Conservation (phyloP, 148 eudicot species). For the Talinum fruticosum region DNA sequence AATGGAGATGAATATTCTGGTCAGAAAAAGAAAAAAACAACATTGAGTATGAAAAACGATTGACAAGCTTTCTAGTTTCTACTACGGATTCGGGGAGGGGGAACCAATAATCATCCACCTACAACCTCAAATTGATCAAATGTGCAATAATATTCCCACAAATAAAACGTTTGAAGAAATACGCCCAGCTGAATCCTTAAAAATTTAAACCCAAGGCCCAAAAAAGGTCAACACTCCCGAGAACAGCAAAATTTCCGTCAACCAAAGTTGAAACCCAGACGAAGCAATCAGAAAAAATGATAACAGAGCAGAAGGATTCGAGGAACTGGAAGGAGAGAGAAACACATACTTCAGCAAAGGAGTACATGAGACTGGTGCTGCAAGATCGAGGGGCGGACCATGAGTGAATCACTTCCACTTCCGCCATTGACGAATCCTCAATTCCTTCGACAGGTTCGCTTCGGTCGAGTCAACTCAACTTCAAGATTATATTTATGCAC, state of each 20-base stretch:
- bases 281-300: slow-evolving; percentile 29
- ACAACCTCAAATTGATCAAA: not conserved
- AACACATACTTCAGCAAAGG: slow-evolving; percentile 78
- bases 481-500: no score
- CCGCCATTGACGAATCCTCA: slow-evolving; percentile 26
- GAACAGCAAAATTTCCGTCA: no score
- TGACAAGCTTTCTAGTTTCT: not conserved
- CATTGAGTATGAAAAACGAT: no score
- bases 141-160: not conserved
- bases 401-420: slow-evolving; percentile 71
- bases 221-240: no score
- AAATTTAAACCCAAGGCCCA: no score
- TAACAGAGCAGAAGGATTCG: slow-evolving; percentile 40
- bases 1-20: no score
- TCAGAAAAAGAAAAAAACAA: no score
- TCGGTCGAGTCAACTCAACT: not conserved
- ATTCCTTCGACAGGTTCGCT: not conserved
- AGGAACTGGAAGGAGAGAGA: slow-evolving; percentile 12
- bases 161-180: no score
- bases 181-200: no score
- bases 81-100: no score
- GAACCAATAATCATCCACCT: no score
- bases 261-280: not conserved
- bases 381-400: slow-evolving; percentile 98
- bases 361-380: slow-evolving; percentile 91